Percentiles rank a stretch among this genome's conserved stretches.
Evolutionary conservation across 371 early-diverging fungal genomes (phyloP).

Genomic region (Rhizopus arrhizus): DNA sequence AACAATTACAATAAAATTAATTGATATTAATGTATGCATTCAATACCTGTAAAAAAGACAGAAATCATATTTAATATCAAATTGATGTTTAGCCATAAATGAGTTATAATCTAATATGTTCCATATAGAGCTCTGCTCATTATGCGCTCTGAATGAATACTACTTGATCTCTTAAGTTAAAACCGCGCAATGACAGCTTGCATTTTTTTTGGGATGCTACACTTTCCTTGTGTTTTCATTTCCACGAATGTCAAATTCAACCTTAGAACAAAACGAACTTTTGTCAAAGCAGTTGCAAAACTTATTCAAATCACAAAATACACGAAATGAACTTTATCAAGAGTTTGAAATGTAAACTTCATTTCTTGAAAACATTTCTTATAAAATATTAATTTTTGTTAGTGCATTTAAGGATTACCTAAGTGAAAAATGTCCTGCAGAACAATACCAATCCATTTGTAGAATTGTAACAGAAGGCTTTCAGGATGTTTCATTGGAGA

Average conservation of each 20-base stretch:
- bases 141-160: too few relatives aligned
- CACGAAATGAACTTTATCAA: conserved; percentile 42
- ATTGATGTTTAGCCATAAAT: too few relatives aligned
- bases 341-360: conserved; percentile 47
- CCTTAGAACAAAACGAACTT: conserved; percentile 13
- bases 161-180: too few relatives aligned
- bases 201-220: too few relatives aligned
- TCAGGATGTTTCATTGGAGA: conserved; percentile 47
- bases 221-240: neutral
- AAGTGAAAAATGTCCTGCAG: conserved; percentile 37
- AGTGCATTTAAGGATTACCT: conserved; percentile 55
- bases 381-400: neutral
- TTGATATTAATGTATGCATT: too few relatives aligned
- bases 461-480: conserved; percentile 51
- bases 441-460: conserved; percentile 51
- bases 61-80: too few relatives aligned
- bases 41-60: too few relatives aligned
- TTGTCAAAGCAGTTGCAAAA: conserved; percentile 30
- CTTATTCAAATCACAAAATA: conserved; percentile 41
- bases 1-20: too few relatives aligned
- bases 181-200: too few relatives aligned
- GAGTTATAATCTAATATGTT: too few relatives aligned
- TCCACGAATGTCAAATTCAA: conserved; percentile 8
- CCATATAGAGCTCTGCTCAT: too few relatives aligned
- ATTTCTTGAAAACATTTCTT: neutral